Conservation (phyloP, 768 basidiomycete genomes). For the Suillus subaureus region DNA sequence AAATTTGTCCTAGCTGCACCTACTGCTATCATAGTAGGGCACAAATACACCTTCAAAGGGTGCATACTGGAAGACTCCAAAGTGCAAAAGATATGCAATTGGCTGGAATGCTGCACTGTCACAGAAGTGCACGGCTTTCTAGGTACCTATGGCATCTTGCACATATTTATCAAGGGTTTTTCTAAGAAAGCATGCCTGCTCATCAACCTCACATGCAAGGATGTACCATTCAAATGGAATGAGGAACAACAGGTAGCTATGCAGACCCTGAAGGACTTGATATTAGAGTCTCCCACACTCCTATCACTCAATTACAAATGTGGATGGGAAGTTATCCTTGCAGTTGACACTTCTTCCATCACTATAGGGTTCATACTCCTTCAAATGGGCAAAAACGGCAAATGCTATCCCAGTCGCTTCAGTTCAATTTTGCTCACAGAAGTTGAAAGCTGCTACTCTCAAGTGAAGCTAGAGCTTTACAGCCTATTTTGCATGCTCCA, state of each 20-base stretch:
- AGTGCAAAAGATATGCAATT: slow-evolving; percentile 31
- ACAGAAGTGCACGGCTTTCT: too few relatives aligned
- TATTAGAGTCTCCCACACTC: slow-evolving; percentile 17
- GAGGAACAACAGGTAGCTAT: not conserved
- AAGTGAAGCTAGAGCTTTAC: slow-evolving; percentile 31
- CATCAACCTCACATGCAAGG: too few relatives aligned
- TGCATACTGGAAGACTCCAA: slow-evolving; percentile 27
- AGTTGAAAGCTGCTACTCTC: slow-evolving; percentile 15
- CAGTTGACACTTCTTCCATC: slow-evolving; percentile 31
- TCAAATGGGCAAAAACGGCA: slow-evolving; percentile 22
- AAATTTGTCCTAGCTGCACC: slow-evolving; percentile 1
- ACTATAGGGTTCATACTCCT: slow-evolving; percentile 38
- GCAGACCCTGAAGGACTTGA: slow-evolving; percentile 22
- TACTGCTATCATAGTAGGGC: slow-evolving; percentile 36
- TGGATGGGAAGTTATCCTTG: slow-evolving; percentile 16
- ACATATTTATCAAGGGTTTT: too few relatives aligned
- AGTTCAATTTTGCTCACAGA: slow-evolving; percentile 41
- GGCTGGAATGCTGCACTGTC: slow-evolving; percentile 19
- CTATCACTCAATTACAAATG: slow-evolving; percentile 10
- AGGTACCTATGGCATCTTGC: too few relatives aligned
- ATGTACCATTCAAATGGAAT: too few relatives aligned
- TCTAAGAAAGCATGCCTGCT: too few relatives aligned
- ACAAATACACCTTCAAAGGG: slow-evolving; percentile 39
- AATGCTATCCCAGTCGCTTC: slow-evolving; percentile 33
- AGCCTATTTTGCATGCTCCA: slow-evolving; percentile 24